These are phyloP conservation scores for Diaporthe velutina DNA, from an alignment of 2,329 filamentous ascomycete species.

Conservation along the genomic window DNA sequence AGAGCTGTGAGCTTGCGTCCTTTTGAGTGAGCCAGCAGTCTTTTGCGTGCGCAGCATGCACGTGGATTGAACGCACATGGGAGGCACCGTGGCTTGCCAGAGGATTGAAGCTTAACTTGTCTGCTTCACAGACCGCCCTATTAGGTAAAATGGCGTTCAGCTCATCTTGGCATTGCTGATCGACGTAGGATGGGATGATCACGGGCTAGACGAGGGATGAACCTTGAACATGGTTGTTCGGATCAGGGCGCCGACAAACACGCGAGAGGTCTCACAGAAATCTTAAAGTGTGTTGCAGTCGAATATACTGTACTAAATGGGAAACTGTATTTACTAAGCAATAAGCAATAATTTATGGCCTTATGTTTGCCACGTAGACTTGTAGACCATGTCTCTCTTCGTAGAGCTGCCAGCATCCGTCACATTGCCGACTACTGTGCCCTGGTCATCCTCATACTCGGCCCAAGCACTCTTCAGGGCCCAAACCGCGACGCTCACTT, in stretches of 20 bases:
- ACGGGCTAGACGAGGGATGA: background rate
- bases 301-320: no score
- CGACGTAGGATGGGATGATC: background rate
- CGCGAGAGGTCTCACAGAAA: background rate
- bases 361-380: constrained; percentile 33
- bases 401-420: constrained; percentile 31
- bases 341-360: background rate
- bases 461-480: constrained; percentile 54
- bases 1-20: background rate
- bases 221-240: background rate
- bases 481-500: constrained; percentile 53
- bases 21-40: background rate
- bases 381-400: constrained; percentile 42
- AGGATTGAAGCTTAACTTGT: background rate
- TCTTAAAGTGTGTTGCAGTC: background rate
- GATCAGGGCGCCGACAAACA: background rate
- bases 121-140: background rate
- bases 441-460: constrained; percentile 43
- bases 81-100: background rate
- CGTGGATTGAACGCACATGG: background rate
- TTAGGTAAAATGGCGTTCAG: constrained; percentile 21
- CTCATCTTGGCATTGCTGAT: constrained; percentile 27
- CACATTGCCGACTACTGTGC: constrained; percentile 45
- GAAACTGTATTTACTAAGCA: background rate
- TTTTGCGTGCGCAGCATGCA: background rate